Evolutionary conservation across 495 filamentous ascomycete species (phyloP).

Genomic region (Penicillium ochrochloron): DNA sequence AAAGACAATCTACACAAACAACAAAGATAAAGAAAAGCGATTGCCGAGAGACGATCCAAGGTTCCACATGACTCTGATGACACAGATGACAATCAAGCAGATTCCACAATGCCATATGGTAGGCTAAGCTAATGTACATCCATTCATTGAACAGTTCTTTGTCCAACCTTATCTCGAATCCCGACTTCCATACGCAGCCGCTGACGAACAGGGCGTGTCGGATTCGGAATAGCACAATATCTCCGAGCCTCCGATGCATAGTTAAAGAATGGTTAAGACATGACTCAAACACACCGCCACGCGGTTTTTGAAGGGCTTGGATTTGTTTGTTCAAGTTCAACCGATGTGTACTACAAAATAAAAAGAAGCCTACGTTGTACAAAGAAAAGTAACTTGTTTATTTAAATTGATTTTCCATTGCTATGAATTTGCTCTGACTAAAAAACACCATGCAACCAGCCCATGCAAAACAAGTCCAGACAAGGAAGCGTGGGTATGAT

Average conservation of each 20-base stretch:
- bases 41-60: neutral
- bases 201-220: neutral
- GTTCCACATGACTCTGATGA: neutral
- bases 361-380: too few relatives aligned
- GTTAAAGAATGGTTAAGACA: neutral
- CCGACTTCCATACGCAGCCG: neutral
- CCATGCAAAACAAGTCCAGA: slow-evolving; percentile 19
- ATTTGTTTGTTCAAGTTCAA: too few relatives aligned
- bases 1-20: neutral
- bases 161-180: neutral
- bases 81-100: neutral
- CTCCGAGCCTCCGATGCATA: neutral
- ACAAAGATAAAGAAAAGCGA: neutral
- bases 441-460: slow-evolving; percentile 28
- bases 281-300: neutral
- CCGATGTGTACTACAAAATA: too few relatives aligned
- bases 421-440: slow-evolving; percentile 14
- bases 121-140: too few relatives aligned
- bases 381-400: slow-evolving; percentile 6
- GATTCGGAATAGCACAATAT: neutral
- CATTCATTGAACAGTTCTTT: neutral
- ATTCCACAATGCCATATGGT: neutral
- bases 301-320: neutral
- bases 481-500: slow-evolving; percentile 16
- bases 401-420: slow-evolving; percentile 1